Conservation (phyloP, 1,139 yeast genomes). For the Chernovozyma sophiae-reginae region DNA sequence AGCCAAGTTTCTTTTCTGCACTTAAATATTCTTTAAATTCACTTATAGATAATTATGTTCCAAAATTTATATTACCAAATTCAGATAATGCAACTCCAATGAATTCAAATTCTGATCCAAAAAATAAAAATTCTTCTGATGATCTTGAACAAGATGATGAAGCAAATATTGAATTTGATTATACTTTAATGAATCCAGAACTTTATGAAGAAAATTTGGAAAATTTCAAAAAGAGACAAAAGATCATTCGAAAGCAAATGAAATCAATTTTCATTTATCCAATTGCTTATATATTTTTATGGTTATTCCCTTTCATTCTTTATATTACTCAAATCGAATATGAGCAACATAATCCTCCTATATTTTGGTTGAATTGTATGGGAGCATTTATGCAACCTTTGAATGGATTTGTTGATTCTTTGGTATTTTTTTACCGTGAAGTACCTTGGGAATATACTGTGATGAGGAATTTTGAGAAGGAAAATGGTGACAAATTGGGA, state of each 20-base stretch:
- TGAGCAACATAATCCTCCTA: conserved; percentile 46
- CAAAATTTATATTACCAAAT: conserved; percentile 26
- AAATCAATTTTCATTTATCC: conserved; percentile 82
- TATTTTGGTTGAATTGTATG: conserved; percentile 62
- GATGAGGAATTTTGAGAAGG: conserved; percentile 37
- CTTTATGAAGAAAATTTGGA: conserved; percentile 60
- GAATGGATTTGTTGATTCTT: conserved; percentile 71
- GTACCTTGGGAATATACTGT: conserved; percentile 64
- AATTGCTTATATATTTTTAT: conserved; percentile 68
- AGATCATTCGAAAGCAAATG: conserved; percentile 72
- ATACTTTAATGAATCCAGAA: conserved; percentile 19
- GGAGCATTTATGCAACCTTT: conserved; percentile 79
- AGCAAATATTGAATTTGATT: background rate
- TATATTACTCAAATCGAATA: conserved; percentile 57
- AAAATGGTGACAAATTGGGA: conserved; percentile 29
- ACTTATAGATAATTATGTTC: conserved; percentile 23
- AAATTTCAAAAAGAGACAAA: conserved; percentile 57
- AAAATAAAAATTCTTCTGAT: background rate
- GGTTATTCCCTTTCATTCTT: conserved; percentile 79
- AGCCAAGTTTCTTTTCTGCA: conserved; percentile 37
- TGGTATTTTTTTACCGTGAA: conserved; percentile 74
- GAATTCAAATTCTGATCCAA: background rate
- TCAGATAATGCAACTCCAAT: conserved; percentile 1
- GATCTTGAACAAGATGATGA: background rate
- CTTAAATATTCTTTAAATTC: conserved; percentile 25